Percentiles rank a stretch among this genome's conserved stretches.
These are phyloP conservation scores for Mycena filopes DNA, from an alignment of 768 basidiomycete species.

Conservation along the genomic window DNA sequence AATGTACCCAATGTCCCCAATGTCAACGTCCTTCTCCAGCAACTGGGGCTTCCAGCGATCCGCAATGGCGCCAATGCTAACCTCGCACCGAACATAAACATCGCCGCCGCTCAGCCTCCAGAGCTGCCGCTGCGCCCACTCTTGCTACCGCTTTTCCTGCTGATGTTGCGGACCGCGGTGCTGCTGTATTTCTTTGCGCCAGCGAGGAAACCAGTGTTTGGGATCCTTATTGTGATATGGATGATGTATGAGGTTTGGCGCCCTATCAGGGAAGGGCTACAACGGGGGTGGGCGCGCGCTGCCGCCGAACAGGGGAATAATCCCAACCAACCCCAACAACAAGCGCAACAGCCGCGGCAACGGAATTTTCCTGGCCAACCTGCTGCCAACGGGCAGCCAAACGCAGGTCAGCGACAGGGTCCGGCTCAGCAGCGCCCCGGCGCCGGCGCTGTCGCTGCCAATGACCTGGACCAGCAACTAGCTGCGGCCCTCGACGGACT, in stretches of 20 bases:
- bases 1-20: slow-evolving; percentile 66
- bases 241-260: slow-evolving; percentile 82
- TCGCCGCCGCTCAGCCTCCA: slow-evolving; percentile 36
- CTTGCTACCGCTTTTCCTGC: slow-evolving; percentile 72
- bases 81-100: slow-evolving; percentile 48
- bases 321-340: slow-evolving; percentile 31
- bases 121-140: slow-evolving; percentile 75
- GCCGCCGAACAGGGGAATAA: slow-evolving; percentile 40
- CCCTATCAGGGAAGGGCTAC: slow-evolving; percentile 63
- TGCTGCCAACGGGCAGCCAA: slow-evolving; percentile 20
- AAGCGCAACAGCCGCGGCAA: slow-evolving; percentile 36
- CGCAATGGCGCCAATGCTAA: slow-evolving; percentile 48
- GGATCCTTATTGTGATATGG: slow-evolving; percentile 73
- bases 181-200: slow-evolving; percentile 84
- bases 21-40: slow-evolving; percentile 70
- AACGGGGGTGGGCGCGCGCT: slow-evolving; percentile 49
- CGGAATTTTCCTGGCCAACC: slow-evolving; percentile 30
- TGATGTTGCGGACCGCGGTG: slow-evolving; percentile 73
- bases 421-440: slow-evolving; percentile 17
- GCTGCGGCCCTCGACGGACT: slow-evolving; percentile 57
- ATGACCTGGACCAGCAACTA: slow-evolving; percentile 41
- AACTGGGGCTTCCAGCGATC: slow-evolving; percentile 69
- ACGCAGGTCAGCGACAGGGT: slow-evolving; percentile 19
- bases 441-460: slow-evolving; percentile 24
- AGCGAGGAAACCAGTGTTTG: slow-evolving; percentile 76